phyloP scores from a whole-genome alignment of 2,329 filamentous ascomycete genomes.

The Ophioceras dolichostomum region DNA sequence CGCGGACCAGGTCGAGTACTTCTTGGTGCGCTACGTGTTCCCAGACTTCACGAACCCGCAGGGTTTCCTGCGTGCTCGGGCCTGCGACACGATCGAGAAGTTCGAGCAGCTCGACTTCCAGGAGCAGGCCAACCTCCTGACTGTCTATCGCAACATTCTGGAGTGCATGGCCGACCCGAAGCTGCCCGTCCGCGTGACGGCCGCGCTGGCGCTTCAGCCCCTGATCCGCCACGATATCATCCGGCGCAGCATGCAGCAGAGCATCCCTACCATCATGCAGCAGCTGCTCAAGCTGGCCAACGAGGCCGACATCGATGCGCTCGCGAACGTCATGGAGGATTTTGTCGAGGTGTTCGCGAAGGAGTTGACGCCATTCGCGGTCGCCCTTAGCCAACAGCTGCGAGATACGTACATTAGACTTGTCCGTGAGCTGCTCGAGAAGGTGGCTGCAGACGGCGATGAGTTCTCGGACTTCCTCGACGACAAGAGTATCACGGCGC shows the following conservation, averaged over 20 bases:
- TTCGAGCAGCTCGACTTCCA: constrained; percentile 97
- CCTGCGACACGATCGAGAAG: constrained; percentile 95
- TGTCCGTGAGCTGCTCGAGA: constrained; percentile 79
- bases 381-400: constrained; percentile 89
- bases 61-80: constrained; percentile 84
- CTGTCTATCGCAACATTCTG: constrained; percentile 92
- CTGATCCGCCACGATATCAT: constrained; percentile 94
- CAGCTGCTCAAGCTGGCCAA: constrained; percentile 94
- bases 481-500: constrained; percentile 95
- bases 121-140: constrained; percentile 86
- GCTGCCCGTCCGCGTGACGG: constrained; percentile 86
- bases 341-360: constrained; percentile 98
- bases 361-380: constrained; percentile 91
- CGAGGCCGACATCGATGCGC: constrained; percentile 91
- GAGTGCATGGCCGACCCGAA: constrained; percentile 95
- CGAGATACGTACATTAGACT: constrained; percentile 94
- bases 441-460: constrained; percentile 67
- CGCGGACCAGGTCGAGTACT: constrained; percentile 94
- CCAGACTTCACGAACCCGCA: constrained; percentile 90
- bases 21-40: constrained; percentile 96
- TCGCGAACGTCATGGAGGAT: constrained; percentile 99
- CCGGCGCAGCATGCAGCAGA: constrained; percentile 89
- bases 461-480: constrained; percentile 84
- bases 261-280: constrained; percentile 98
- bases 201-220: constrained; percentile 85